Percentiles rank a stretch among this genome's conserved stretches.
Evolutionary conservation across 192 early-diverging fungal species (phyloP).

Genomic region (Umbelopsis ramanniana): DNA sequence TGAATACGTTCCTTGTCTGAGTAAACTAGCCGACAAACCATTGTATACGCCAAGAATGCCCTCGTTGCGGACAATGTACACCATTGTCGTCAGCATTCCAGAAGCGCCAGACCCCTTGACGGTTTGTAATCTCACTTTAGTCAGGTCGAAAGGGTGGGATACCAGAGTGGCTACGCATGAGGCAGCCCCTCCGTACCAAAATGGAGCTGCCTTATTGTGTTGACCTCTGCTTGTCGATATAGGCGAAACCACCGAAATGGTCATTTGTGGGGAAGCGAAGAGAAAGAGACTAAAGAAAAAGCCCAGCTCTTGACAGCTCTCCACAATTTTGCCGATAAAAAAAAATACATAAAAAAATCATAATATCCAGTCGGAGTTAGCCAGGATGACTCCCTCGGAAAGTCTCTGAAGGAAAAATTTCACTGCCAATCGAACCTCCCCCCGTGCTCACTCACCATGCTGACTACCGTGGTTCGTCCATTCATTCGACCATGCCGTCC

Average conservation of each 20-base stretch:
- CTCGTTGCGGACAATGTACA: conserved; percentile 56
- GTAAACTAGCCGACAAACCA: conserved; percentile 66
- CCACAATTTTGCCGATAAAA: conserved; percentile 2
- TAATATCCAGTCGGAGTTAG: no score
- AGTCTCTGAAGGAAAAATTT: background rate
- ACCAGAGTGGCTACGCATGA: conserved; percentile 63
- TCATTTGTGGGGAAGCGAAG: conserved; percentile 15
- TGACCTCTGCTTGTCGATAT: conserved; percentile 6
- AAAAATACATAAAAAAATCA: background rate
- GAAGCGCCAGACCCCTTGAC: conserved; percentile 32
- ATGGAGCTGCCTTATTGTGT: conserved; percentile 20
- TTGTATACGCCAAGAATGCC: conserved; percentile 32
- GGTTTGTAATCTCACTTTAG: conserved; percentile 83
- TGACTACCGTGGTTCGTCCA: background rate
- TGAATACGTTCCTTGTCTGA: conserved; percentile 80
- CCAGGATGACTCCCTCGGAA: background rate
- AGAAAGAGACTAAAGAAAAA: background rate
- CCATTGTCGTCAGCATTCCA: conserved; percentile 70
- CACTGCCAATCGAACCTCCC: background rate
- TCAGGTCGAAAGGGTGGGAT: conserved; percentile 83
- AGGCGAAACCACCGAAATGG: conserved; percentile 22
- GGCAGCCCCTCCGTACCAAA: conserved; percentile 51
- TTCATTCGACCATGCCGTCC: background rate
- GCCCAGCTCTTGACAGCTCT: conserved; percentile 5
- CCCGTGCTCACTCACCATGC: background rate